Evolutionary conservation across 176 grass and related monocot species (phyloP).

Genomic region (Phoenix dactylifera): DNA sequence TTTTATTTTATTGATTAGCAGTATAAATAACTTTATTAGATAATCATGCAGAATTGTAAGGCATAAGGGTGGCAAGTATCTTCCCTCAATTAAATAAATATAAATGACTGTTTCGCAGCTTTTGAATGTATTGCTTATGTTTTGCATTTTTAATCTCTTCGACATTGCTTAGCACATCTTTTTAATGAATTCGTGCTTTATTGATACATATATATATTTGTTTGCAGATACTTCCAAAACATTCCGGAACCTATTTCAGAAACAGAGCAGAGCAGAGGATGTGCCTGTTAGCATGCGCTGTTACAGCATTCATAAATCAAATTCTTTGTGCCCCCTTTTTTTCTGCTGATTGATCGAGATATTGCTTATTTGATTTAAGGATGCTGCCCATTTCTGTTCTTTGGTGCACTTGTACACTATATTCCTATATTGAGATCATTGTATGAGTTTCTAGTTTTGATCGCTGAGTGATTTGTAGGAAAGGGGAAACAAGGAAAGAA

Average conservation of each 20-base stretch:
- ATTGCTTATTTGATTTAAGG: constrained; percentile 18
- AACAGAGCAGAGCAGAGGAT: constrained; percentile 50
- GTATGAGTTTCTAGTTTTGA: too few relatives aligned
- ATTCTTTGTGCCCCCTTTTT: not conserved
- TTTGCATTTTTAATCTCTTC: not conserved
- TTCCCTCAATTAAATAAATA: too few relatives aligned
- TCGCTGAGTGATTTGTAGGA: too few relatives aligned
- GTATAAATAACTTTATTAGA: too few relatives aligned
- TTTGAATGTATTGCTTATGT: not conserved
- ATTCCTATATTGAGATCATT: too few relatives aligned
- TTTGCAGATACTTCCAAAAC: constrained; percentile 63
- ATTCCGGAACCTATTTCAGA: constrained; percentile 42
- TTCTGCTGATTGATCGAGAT: constrained; percentile 21
- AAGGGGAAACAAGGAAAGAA: too few relatives aligned
- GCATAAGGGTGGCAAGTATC: too few relatives aligned
- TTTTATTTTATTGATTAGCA: too few relatives aligned
- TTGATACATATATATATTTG: constrained; percentile 5
- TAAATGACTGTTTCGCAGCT: too few relatives aligned
- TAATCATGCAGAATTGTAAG: too few relatives aligned
- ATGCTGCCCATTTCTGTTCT: not conserved
- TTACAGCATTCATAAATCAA: constrained; percentile 6
- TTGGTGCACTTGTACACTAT: too few relatives aligned
- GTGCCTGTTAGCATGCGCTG: constrained; percentile 54
- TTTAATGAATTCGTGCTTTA: not conserved
- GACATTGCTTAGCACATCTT: not conserved